Percentiles rank a stretch among this genome's conserved stretches.
These are phyloP conservation scores for Dispira parvispora DNA, from an alignment of 192 early-diverging fungal species.

Conservation along the genomic window DNA sequence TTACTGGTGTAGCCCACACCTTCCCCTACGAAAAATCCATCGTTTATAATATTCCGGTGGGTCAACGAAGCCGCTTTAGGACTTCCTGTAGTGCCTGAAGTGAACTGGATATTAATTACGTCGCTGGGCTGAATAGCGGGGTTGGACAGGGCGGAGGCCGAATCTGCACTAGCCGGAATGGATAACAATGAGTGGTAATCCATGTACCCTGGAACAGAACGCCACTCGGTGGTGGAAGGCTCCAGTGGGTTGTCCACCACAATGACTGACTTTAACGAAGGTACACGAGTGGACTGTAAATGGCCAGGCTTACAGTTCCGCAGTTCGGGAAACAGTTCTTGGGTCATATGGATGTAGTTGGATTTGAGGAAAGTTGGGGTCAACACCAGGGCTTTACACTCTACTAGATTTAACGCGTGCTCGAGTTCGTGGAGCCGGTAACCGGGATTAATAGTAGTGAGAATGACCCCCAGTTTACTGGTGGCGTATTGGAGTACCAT, in stretches of 20 bases:
- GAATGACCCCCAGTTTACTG: conserved; percentile 27
- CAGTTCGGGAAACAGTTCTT: conserved; percentile 21
- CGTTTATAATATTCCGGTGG: conserved; percentile 31
- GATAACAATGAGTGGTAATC: neutral
- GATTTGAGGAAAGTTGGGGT: conserved; percentile 21
- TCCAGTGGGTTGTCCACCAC: conserved; percentile 11
- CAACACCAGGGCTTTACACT: conserved; percentile 21
- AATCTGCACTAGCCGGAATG: neutral
- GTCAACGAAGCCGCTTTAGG: conserved; percentile 26
- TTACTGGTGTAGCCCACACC: conserved; percentile 20
- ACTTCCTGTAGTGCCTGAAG: conserved; percentile 30
- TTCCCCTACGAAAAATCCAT: conserved; percentile 24
- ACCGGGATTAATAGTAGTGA: conserved; percentile 33
- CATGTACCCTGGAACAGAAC: neutral
- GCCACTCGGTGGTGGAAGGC: neutral
- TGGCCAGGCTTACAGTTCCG: conserved; percentile 8
- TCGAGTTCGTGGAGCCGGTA: conserved; percentile 25
- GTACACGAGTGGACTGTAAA: neutral
- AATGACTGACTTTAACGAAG: conserved; percentile 8
- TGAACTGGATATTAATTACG: conserved; percentile 32
- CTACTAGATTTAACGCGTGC: conserved; percentile 28
- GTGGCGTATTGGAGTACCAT: conserved; percentile 31
- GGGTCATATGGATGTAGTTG: conserved; percentile 27
- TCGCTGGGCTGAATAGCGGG: conserved; percentile 13
- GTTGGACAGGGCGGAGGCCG: neutral